These are phyloP conservation scores for Pisolithus thermaeus DNA, from an alignment of 1,284 basidiomycete genomes.

Conservation along the genomic window DNA sequence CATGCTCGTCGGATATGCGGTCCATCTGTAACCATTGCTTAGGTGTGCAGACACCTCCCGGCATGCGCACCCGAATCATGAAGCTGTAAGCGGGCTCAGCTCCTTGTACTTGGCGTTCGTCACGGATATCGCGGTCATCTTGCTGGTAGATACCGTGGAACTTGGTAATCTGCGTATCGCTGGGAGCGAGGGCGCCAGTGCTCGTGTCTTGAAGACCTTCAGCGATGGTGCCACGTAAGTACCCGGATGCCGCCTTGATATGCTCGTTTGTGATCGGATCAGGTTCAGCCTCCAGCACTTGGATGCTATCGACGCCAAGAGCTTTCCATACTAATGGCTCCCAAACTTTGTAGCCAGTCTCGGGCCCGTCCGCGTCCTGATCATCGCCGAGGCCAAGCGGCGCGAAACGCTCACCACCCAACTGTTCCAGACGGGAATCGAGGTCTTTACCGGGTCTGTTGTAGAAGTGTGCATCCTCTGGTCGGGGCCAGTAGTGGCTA, in stretches of 20 bases:
- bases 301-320: slow-evolving; percentile 86
- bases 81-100: slow-evolving; percentile 96
- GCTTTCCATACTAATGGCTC: slow-evolving; percentile 93
- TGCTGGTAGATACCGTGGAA: slow-evolving; percentile 98
- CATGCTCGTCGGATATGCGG: slow-evolving; percentile 93
- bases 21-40: slow-evolving; percentile 96
- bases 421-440: slow-evolving; percentile 67
- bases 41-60: slow-evolving; percentile 90
- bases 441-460: slow-evolving; percentile 97
- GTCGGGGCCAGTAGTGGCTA: slow-evolving; percentile 98
- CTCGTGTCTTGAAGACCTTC: slow-evolving; percentile 86
- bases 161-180: slow-evolving; percentile 95
- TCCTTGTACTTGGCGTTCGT: slow-evolving; percentile 90
- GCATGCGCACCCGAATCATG: slow-evolving; percentile 98
- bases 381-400: slow-evolving; percentile 90
- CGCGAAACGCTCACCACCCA: slow-evolving; percentile 72
- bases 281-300: slow-evolving; percentile 89
- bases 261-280: slow-evolving; percentile 99
- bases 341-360: slow-evolving; percentile 96
- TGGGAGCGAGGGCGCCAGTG: slow-evolving; percentile 86
- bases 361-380: slow-evolving; percentile 93
- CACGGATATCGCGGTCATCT: slow-evolving; percentile 97
- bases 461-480: slow-evolving; percentile 96
- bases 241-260: slow-evolving; percentile 96
- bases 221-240: slow-evolving; percentile 90